Conservation (phyloP, 805 yeast genomes). For the Metschnikowia cerradonensis region DNA sequence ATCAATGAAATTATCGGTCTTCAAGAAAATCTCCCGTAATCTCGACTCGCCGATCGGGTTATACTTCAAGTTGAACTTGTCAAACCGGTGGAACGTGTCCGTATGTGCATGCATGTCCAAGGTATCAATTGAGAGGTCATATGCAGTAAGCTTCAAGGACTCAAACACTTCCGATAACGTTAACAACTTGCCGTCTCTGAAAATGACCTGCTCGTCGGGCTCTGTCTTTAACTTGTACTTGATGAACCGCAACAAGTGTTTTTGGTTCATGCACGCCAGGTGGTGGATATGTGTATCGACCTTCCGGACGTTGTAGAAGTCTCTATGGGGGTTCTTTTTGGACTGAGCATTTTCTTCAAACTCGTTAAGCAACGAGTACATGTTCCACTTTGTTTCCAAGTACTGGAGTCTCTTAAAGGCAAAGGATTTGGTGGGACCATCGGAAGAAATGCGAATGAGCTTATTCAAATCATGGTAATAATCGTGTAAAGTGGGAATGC, state of each 20-base stretch:
- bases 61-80: constrained; percentile 93
- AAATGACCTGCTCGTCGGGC: constrained; percentile 87
- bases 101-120: constrained; percentile 99
- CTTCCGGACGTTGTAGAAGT: constrained; percentile 92
- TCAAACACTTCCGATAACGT: constrained; percentile 87
- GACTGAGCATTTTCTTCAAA: constrained; percentile 89
- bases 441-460: constrained; percentile 72
- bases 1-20: constrained; percentile 87
- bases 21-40: constrained; percentile 89
- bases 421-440: constrained; percentile 95
- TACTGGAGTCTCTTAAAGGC: constrained; percentile 92
- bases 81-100: constrained; percentile 96
- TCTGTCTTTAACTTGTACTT: constrained; percentile 86
- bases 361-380: constrained; percentile 83
- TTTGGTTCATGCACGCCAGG: constrained; percentile 98
- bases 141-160: constrained; percentile 86
- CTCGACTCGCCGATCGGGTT: constrained; percentile 98
- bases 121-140: constrained; percentile 93
- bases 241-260: constrained; percentile 89
- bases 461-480: constrained; percentile 80
- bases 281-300: constrained; percentile 99
- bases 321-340: constrained; percentile 93
- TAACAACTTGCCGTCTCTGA: constrained; percentile 85
- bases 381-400: constrained; percentile 93
- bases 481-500: constrained; percentile 81